A percentile compares a stretch with the other conserved stretches of the same genome.
phyloP scores from a whole-genome alignment of 2,329 filamentous ascomycete genomes.

The Penicillium sp. region DNA sequence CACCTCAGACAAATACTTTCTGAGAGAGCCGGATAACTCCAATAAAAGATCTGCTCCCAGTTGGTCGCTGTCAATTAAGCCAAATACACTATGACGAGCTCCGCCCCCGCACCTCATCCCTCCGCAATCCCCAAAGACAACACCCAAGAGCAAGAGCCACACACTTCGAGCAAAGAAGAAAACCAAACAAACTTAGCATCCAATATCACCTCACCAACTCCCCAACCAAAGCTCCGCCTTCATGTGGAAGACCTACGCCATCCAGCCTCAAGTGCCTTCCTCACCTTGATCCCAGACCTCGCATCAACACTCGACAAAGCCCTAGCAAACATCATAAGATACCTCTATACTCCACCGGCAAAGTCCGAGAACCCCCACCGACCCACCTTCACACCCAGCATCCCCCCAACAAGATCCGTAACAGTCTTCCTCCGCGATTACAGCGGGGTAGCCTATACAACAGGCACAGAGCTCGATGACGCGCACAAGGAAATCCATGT shows the following conservation, averaged over 20 bases:
- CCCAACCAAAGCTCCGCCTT: constrained; percentile 37
- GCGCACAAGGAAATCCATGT: constrained; percentile 95
- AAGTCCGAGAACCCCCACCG: constrained; percentile 12
- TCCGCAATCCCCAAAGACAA: constrained; percentile 17
- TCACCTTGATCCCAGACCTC: constrained; percentile 62
- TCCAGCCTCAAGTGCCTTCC: constrained; percentile 55
- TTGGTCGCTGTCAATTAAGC: background rate
- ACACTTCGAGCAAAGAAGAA: background rate
- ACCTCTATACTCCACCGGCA: constrained; percentile 60
- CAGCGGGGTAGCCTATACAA: constrained; percentile 86
- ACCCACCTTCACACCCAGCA: constrained; percentile 33
- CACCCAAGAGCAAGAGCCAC: background rate
- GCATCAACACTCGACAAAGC: constrained; percentile 59
- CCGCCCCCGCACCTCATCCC: constrained; percentile 3
- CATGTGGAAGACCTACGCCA: constrained; percentile 34
- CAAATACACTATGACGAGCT: constrained; percentile 14
- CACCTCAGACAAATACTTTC: background rate
- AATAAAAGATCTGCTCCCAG: too few relatives aligned
- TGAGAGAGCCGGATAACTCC: background rate
- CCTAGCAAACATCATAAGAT: constrained; percentile 65
- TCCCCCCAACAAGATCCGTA: constrained; percentile 73
- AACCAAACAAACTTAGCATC: constrained; percentile 6
- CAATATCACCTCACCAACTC: constrained; percentile 7
- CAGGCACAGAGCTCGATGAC: constrained; percentile 70
- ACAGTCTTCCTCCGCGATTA: constrained; percentile 78